Base-by-base conservation (phyloP, 768 basidiomycete species). In the Tricholoma hemisulphureum region DNA sequence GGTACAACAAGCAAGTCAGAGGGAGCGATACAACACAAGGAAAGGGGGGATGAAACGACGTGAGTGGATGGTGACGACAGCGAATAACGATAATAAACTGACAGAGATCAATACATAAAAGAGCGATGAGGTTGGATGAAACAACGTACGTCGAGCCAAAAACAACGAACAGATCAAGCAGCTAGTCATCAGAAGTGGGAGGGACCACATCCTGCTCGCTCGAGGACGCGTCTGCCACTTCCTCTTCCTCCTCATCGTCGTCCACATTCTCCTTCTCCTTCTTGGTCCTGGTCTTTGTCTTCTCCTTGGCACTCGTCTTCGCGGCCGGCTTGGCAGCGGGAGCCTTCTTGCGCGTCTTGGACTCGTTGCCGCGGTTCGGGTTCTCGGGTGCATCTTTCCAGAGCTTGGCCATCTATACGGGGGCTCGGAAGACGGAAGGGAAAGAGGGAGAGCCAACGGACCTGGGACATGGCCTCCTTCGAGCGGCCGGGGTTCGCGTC, bases 341-440 rank as follows among this genome's bases (percentile, higher is more conserved):
- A 6, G 65, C 75, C 57, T 80, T 83, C 45, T 80, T 81, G 48
- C 70, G 76, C n/a, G 77, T 18, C 59, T 80, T 83, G 29, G 75
- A 65, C 16, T 77, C 79, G 57, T 82, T 77, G 18, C 84, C 85
- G 23, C 83, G 80, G 58, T 84, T 86, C 1, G 86, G 85, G 65
- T 87, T 87, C 65, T 85, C 84, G 1, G 83, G 82, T 0, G 85
- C 77, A 56, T 84, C 77, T 45, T 72, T 77, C 86, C 86, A 87
- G 55, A 82, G 55, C 1, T 67, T 72, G 5, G 79, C 84, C 59
- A 87, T 83, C 86, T 87, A 61, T 1, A 28, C 9, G 16, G 8
- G 29, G n/a, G 6, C 10, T 20, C 13, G 9, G 39, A 31, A 34
- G 43, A 31, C 11, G 21, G 18, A 16, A 34, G 18, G 46, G 21